Conservation (phyloP, 1,284 basidiomycete species). For the Irpex sp. region DNA sequence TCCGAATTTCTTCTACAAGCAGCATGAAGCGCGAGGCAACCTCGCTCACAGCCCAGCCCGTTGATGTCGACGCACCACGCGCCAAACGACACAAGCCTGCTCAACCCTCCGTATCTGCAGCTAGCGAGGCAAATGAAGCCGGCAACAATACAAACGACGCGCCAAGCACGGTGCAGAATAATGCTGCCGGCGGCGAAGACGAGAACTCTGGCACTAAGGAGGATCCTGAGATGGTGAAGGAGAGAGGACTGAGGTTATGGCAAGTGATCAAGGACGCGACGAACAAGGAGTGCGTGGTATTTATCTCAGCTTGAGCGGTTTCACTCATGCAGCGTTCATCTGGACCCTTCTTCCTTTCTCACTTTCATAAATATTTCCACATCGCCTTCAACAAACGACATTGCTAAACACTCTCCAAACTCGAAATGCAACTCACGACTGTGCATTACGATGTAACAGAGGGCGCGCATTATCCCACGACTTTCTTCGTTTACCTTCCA, state of each 20-base stretch:
- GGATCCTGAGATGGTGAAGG: slow-evolving; percentile 43
- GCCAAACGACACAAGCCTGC: slow-evolving; percentile 67
- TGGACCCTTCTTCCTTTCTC: slow-evolving; percentile 29
- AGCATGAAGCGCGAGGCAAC: slow-evolving; percentile 56
- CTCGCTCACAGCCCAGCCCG: slow-evolving; percentile 41
- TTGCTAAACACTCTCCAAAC: slow-evolving; percentile 16
- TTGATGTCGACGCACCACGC: slow-evolving; percentile 56
- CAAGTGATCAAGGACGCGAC: slow-evolving; percentile 73
- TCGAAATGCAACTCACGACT: slow-evolving; percentile 1
- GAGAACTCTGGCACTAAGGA: slow-evolving; percentile 19
- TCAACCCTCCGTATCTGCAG: slow-evolving; percentile 15
- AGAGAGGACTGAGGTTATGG: slow-evolving; percentile 66
- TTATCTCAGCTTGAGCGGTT: slow-evolving; percentile 22
- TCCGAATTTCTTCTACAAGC: neutral
- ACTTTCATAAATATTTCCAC: slow-evolving; percentile 11
- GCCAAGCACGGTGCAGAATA: slow-evolving; percentile 15
- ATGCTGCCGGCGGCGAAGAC: slow-evolving; percentile 19
- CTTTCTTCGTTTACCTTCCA: slow-evolving; percentile 78
- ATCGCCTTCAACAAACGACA: slow-evolving; percentile 13
- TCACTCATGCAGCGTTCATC: slow-evolving; percentile 21
- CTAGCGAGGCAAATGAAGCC: slow-evolving; percentile 21
- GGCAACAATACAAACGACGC: slow-evolving; percentile 13
- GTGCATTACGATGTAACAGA: slow-evolving; percentile 31
- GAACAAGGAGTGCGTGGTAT: slow-evolving; percentile 74
- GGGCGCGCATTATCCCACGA: slow-evolving; percentile 64